phyloP scores from a whole-genome alignment of 2,329 filamentous ascomycete genomes.

The Aspergillus flavus region DNA sequence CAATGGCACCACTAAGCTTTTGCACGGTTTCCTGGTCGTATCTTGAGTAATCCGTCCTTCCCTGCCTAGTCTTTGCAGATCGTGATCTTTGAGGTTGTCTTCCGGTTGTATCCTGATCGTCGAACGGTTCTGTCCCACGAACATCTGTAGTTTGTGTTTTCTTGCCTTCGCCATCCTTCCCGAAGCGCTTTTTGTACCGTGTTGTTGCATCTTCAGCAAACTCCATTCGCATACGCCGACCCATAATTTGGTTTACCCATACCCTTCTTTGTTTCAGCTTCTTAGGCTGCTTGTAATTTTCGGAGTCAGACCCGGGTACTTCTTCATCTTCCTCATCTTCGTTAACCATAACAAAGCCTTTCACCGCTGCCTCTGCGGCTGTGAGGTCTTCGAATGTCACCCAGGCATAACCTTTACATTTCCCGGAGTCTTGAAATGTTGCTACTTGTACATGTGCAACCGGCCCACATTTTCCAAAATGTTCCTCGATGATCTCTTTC shows the following conservation, averaged over 20 bases:
- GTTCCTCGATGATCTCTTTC: conserved; percentile 75
- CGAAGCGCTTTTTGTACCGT: conserved; percentile 91
- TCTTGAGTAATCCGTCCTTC: conserved; percentile 45
- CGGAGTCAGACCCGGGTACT: conserved; percentile 45
- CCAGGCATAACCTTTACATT: conserved; percentile 98
- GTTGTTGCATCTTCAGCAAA: conserved; percentile 88
- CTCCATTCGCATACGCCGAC: conserved; percentile 82
- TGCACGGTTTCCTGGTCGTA: conserved; percentile 56
- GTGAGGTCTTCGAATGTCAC: conserved; percentile 83
- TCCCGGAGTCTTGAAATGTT: conserved; percentile 94
- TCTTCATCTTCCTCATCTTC: conserved; percentile 47
- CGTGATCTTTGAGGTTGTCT: conserved; percentile 22
- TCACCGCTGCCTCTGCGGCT: conserved; percentile 74
- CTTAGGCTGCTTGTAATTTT: conserved; percentile 35
- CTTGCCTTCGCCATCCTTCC: conserved; percentile 64
- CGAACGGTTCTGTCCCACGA: conserved; percentile 11
- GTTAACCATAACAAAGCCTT: conserved; percentile 73
- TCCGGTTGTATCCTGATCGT: conserved; percentile 26
- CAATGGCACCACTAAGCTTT: conserved; percentile 76
- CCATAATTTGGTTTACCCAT: conserved; percentile 83
- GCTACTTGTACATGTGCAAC: conserved; percentile 84
- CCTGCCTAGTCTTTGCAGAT: conserved; percentile 27
- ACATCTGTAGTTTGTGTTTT: conserved; percentile 22
- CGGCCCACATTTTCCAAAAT: conserved; percentile 83
- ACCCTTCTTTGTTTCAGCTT: conserved; percentile 59